Evolutionary conservation across 768 basidiomycete species (phyloP).

Genomic region (Boletus patriciae): DNA sequence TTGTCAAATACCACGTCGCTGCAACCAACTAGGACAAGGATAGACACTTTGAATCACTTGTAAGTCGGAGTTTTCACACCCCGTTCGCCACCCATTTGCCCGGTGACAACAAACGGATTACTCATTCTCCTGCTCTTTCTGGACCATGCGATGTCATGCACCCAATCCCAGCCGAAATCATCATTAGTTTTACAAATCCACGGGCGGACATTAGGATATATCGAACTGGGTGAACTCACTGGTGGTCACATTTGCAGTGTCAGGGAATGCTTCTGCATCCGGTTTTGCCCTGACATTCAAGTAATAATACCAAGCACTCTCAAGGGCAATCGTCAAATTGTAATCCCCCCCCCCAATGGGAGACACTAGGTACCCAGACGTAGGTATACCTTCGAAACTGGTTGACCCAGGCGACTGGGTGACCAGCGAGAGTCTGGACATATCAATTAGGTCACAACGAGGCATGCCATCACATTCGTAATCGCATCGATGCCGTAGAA

Average conservation of each 20-base stretch:
- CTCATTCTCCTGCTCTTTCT: too few species aligned
- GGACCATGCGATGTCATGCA: slow-evolving; percentile 24
- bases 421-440: slow-evolving; percentile 46
- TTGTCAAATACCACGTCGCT: too few species aligned
- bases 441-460: neutral
- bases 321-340: slow-evolving; percentile 51
- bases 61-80: too few species aligned
- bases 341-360: slow-evolving; percentile 34
- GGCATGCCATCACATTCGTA: slow-evolving; percentile 37
- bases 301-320: slow-evolving; percentile 55
- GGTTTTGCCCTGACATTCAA: slow-evolving; percentile 51
- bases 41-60: too few species aligned
- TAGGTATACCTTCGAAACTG: slow-evolving; percentile 56
- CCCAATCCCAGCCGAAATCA: slow-evolving; percentile 68
- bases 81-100: too few species aligned
- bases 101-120: too few species aligned
- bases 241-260: slow-evolving; percentile 16
- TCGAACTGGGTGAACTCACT: slow-evolving; percentile 46
- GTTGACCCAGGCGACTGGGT: slow-evolving; percentile 57
- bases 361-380: slow-evolving; percentile 39
- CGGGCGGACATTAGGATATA: slow-evolving; percentile 47
- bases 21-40: too few species aligned
- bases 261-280: slow-evolving; percentile 47
- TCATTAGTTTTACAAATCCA: slow-evolving; percentile 52
- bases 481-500: slow-evolving; percentile 61